Percentiles rank a stretch among this genome's conserved stretches.
phyloP scores from a whole-genome alignment of 176 grass and related monocot species.

The Musa troglodytarum region DNA sequence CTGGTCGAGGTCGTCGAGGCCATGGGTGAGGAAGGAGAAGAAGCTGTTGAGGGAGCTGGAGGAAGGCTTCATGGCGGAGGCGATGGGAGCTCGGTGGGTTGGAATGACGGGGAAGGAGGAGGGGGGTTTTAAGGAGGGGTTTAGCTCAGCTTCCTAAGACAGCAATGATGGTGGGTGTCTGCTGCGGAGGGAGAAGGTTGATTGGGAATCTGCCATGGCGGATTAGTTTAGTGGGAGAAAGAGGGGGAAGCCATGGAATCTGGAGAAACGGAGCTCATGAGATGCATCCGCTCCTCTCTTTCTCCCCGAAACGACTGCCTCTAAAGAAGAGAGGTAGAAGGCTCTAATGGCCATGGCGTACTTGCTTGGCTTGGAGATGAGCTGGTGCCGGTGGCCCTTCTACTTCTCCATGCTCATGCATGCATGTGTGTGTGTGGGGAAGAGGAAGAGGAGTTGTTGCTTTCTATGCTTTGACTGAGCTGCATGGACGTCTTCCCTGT shows the following conservation, averaged over 20 bases:
- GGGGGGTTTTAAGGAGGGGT: neutral
- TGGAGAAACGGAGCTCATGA: neutral
- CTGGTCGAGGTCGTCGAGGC: conserved; percentile 19
- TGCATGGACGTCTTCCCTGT: neutral
- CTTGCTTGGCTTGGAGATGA: neutral
- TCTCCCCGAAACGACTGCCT: neutral
- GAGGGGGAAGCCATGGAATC: neutral
- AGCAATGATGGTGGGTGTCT: conserved; percentile 8
- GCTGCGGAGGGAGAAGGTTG: conserved; percentile 10
- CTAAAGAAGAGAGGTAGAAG: neutral
- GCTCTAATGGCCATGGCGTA: neutral
- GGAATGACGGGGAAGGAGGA: neutral
- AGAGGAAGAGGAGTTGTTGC: neutral
- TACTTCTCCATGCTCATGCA: neutral
- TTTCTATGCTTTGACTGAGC: conserved; percentile 15
- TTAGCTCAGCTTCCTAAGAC: conserved; percentile 6
- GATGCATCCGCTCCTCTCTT: neutral
- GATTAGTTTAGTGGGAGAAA: conserved; percentile 9
- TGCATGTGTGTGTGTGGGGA: neutral
- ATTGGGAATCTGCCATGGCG: conserved; percentile 9
- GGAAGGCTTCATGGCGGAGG: conserved; percentile 16
- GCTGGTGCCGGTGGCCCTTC: neutral
- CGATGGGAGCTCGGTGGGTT: neutral
- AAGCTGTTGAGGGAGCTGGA: conserved; percentile 8
- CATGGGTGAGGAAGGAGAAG: conserved; percentile 14